Evolutionary conservation across 257 asterid genomes (phyloP).

Genomic region (Coffea canephora): DNA sequence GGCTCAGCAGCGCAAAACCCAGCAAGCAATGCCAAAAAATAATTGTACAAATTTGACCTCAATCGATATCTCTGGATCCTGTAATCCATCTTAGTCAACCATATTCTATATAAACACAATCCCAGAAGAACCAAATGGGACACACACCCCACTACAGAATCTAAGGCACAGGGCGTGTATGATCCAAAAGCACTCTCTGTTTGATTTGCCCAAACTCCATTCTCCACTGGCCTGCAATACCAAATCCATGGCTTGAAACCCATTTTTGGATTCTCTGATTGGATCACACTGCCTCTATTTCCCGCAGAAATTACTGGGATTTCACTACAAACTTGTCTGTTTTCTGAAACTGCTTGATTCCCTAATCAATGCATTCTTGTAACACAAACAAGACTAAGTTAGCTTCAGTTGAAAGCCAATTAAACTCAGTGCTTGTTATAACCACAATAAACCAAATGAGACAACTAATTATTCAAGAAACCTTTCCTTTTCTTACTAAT

Average conservation of each 20-base stretch:
- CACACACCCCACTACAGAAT: constrained; percentile 55
- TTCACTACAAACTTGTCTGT: background rate
- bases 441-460: background rate
- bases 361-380: constrained; percentile 15
- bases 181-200: constrained; percentile 63
- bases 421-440: too few species aligned
- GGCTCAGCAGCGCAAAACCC: constrained; percentile 65
- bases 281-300: constrained; percentile 1
- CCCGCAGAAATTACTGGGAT: background rate
- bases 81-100: constrained; percentile 43
- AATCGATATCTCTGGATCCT: constrained; percentile 46
- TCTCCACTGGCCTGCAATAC: constrained; percentile 76
- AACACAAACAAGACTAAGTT: background rate
- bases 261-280: constrained; percentile 31
- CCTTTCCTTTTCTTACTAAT: too few species aligned
- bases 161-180: constrained; percentile 74
- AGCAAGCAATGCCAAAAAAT: constrained; percentile 49
- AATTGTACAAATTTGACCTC: constrained; percentile 60
- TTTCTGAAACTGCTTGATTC: background rate
- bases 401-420: background rate
- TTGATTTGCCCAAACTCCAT: constrained; percentile 64
- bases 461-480: background rate
- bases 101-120: constrained; percentile 56
- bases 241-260: constrained; percentile 50
- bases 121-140: constrained; percentile 58